A percentile compares a stretch with the other conserved stretches of the same genome.
Conservation (phyloP, 805 yeast species). For the Clavispora carvajalis region DNA sequence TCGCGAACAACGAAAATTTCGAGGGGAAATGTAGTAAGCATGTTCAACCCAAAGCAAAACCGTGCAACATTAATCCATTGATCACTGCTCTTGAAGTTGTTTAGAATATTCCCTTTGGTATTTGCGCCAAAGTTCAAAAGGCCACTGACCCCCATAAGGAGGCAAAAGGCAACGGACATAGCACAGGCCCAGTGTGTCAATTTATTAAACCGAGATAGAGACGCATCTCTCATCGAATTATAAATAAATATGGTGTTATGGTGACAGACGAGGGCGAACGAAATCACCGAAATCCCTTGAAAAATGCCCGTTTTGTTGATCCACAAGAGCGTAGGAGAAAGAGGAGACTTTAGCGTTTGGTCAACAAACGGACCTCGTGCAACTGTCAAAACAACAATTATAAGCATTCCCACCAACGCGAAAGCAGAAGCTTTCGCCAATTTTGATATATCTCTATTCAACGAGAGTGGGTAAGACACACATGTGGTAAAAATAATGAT, state of each 20-base stretch:
- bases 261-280: conserved; percentile 93
- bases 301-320: conserved; percentile 57
- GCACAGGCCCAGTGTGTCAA: conserved; percentile 82
- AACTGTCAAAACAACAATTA: conserved; percentile 70
- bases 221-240: conserved; percentile 73
- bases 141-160: conserved; percentile 75
- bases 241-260: conserved; percentile 89
- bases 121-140: conserved; percentile 66
- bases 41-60: conserved; percentile 84
- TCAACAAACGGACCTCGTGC: conserved; percentile 65
- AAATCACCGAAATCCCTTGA: conserved; percentile 90
- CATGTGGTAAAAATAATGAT: conserved; percentile 65
- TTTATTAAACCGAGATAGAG: conserved; percentile 65
- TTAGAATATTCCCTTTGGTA: conserved; percentile 82
- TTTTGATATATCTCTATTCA: conserved; percentile 75
- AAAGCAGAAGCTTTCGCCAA: conserved; percentile 83
- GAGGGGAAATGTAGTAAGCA: conserved; percentile 87
- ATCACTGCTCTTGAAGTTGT: conserved; percentile 78
- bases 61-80: conserved; percentile 78
- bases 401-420: conserved; percentile 78
- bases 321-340: conserved; percentile 43
- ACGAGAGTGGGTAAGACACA: conserved; percentile 77
- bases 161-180: conserved; percentile 75
- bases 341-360: conserved; percentile 41
- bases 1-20: conserved; percentile 90